Evolutionary conservation across 2,329 filamentous ascomycete species (phyloP).

Genomic region (Grosmannia huntii): DNA sequence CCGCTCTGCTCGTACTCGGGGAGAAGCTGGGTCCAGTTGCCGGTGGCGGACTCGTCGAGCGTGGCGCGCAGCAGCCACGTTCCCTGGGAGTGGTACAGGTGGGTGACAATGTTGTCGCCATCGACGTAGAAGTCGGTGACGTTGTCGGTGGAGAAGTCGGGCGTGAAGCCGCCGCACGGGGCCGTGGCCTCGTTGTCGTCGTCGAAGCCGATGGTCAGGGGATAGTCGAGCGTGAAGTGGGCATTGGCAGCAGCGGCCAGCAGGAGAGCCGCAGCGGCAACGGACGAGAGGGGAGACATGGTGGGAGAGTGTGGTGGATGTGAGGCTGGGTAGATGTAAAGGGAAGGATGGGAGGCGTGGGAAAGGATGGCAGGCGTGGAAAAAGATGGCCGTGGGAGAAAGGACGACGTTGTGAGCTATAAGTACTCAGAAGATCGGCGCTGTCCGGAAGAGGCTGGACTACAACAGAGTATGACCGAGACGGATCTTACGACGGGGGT

Average conservation of each 20-base stretch:
- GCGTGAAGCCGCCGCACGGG: slow-evolving; percentile 43
- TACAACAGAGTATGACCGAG: too few species aligned
- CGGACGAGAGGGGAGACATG: slow-evolving; percentile 24
- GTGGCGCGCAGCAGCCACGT: slow-evolving; percentile 48
- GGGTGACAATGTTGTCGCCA: slow-evolving; percentile 37
- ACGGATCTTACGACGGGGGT: too few species aligned
- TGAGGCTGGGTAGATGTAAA: neutral
- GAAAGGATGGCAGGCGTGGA: neutral
- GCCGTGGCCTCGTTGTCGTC: slow-evolving; percentile 29
- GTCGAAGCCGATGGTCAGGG: slow-evolving; percentile 32
- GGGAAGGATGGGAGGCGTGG: neutral
- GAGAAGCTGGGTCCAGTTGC: slow-evolving; percentile 42
- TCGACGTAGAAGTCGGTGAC: slow-evolving; percentile 42
- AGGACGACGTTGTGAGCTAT: neutral
- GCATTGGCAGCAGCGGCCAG: slow-evolving; percentile 29
- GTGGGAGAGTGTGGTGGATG: neutral
- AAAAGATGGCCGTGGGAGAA: too few species aligned
- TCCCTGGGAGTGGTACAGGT: slow-evolving; percentile 35
- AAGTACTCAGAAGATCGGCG: neutral
- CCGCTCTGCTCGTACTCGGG: slow-evolving; percentile 42
- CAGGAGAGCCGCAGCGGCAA: slow-evolving; percentile 20
- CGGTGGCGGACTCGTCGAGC: slow-evolving; percentile 30
- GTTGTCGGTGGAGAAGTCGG: slow-evolving; percentile 26
- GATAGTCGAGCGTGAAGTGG: slow-evolving; percentile 42
- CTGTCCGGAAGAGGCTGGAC: too few species aligned